Percentiles rank a stretch among this genome's conserved stretches.
phyloP scores from a whole-genome alignment of 2,329 filamentous ascomycete species.

The Fusarium sp. region DNA sequence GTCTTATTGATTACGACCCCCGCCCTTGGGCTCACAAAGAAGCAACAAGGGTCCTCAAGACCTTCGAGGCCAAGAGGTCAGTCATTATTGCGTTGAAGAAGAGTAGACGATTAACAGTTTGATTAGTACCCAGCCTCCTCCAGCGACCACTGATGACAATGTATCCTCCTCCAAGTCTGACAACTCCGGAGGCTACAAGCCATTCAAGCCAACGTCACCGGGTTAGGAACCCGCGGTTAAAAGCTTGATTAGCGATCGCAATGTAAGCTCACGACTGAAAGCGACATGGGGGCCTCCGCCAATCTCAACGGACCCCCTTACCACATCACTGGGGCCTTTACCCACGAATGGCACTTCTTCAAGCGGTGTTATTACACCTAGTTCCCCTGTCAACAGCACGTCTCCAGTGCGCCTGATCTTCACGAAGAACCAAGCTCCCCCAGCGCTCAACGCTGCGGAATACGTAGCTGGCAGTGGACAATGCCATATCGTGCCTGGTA shows the following conservation, averaged over 20 bases:
- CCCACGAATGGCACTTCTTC: background rate
- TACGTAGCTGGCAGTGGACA: conserved; percentile 33
- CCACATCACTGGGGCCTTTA: background rate
- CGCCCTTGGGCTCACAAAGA: conserved; percentile 42
- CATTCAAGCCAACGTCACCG: conserved; percentile 26
- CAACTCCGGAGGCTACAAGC: background rate
- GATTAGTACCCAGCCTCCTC: background rate
- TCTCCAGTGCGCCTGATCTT: background rate
- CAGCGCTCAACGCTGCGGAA: conserved; percentile 10
- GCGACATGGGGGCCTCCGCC: conserved; percentile 20
- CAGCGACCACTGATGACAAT: background rate
- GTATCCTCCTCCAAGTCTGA: background rate
- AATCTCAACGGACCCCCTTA: background rate
- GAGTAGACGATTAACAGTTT: conserved; percentile 4
- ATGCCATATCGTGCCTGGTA: conserved; percentile 34
- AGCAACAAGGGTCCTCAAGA: background rate
- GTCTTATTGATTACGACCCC: conserved; percentile 34
- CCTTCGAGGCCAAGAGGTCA: background rate
- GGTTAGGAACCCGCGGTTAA: conserved; percentile 34
- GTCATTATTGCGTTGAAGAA: background rate
- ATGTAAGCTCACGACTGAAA: background rate
- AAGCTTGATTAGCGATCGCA: background rate
- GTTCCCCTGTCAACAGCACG: background rate
- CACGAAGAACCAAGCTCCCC: background rate
- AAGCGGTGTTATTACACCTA: background rate